Base-by-base conservation (phyloP, 2,329 filamentous ascomycete species). In the Passalora sequoiae region DNA sequence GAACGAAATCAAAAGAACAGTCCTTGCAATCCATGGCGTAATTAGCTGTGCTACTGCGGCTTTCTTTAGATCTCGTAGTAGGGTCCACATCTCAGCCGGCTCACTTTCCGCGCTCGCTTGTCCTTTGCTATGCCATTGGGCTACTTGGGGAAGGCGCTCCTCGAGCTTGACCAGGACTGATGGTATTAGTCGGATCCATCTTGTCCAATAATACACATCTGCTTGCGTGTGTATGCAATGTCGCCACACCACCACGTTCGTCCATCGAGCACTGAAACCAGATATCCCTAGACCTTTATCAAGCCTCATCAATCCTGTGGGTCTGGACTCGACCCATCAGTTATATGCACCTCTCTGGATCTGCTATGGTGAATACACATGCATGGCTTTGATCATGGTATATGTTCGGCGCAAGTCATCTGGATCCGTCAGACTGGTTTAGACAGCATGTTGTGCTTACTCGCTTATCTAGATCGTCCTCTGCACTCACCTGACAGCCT, bases 401-500 rank as follows among this genome's bases (percentile, higher is more conserved):
- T 51, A 54, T 51, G 48, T 47, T 45, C 51, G 45, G 31, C 36
- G 42, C 37, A 35, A 43, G 40, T 36, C 44, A 41, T 38, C 46
- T 44, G 38, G 43, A 51, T 40, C 58, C 52, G 53, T 47, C 47
- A 49, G 42, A 42, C 44, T 55, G 58, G 55, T 53, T 53, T 32
- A 47, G 50, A 54, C 49, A 53, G 48, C 46, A 56, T 59, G 58
- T 50, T 49, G 58, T 60, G 55, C 50, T 44, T 50, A 51, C 32
- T 57, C 57, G 55, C 56, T 58, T 56, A 58, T 58, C 55, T 53
- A 50, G 47, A 53, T 55, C 53, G 37, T 47, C 32, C 21, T 19
- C 32, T 28, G 45, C 51, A 50, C 45, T 44, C 46, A 38, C 41
- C 39, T 43, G 49, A 47, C 48, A 28, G 35, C 37, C 46, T 38